Evolutionary conservation across 176 grass and related monocot species (phyloP), one percentile per base, ranked within the genome.

Genomic region (Ensete glaucum): DNA sequence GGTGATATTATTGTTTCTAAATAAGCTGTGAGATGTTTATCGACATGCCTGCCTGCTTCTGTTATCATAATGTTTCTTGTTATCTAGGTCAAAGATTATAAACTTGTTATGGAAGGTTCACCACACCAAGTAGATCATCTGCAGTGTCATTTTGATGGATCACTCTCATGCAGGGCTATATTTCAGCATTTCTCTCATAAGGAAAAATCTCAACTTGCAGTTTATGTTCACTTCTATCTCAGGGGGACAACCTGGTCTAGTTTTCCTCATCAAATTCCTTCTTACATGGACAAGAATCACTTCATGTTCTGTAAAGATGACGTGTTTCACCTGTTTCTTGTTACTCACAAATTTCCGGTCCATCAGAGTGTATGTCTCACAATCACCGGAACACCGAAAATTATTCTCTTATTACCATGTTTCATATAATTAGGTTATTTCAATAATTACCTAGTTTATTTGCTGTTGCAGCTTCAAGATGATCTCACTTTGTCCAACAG

Each of bases 91-190:
- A 83, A 70, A 54, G 56, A 93, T 65, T 98, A 88, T 59, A 89
- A 87, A 80, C 43, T 98, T 82, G 88, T 69, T 14, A 79, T 98
- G 84, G 90, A 98, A 93, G 90, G 94, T 49, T 87, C 79, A 34
- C 53, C 81, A 67, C 78, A 82, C 68, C 81, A 89, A 80, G 56
- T 85, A 52, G 81, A 87, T 72, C 76, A 77, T 79, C 60, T 60
- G 53, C 57, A 79, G 72, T 81, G 80, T 78, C 71, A 80, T 76
- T 78, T 87, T 66, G 73, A 69, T 75, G 82, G 84, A 81, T 72
- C 86, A 65, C 69, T 98, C 22, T 93, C 90, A 54, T 93, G 87
- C 54, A 86, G 83, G 66, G 64, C 85, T 73, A 52, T 87, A 77
- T 90, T 91, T 84, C 81, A 97, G 73, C 78, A 88, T 13, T 79